Evolutionary conservation across 1,284 basidiomycete species (phyloP).

Genomic region (Rhodofomes roseus): DNA sequence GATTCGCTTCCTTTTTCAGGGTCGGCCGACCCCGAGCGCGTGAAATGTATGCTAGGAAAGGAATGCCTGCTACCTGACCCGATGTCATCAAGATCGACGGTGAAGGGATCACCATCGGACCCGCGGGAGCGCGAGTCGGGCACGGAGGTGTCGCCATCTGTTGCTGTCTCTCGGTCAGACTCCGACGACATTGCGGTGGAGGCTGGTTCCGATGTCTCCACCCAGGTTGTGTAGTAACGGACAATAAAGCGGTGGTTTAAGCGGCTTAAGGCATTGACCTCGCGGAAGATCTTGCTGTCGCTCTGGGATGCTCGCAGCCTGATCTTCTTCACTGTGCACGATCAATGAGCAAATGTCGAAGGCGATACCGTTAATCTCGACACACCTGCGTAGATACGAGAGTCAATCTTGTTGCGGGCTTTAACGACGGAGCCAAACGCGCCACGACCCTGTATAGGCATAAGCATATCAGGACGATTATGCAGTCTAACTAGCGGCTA

Average conservation of each 20-base stretch:
- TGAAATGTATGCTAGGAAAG: conserved; percentile 82
- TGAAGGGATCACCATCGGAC: conserved; percentile 42
- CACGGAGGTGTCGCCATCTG: conserved; percentile 53
- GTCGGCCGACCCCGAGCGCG: conserved; percentile 36
- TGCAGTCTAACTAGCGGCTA: conserved; percentile 15
- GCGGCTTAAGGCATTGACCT: conserved; percentile 86
- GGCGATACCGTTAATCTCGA: conserved; percentile 6
- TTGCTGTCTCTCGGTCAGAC: conserved; percentile 35
- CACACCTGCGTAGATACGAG: conserved; percentile 66
- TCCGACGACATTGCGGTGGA: conserved; percentile 46
- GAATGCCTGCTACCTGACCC: conserved; percentile 51
- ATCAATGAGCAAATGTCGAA: neutral
- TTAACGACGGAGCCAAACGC: conserved; percentile 95
- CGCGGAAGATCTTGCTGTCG: conserved; percentile 86
- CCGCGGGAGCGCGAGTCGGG: conserved; percentile 24
- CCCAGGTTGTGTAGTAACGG: conserved; percentile 85
- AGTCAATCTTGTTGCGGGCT: conserved; percentile 82
- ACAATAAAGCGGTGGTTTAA: conserved; percentile 91
- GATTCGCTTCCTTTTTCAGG: conserved; percentile 36
- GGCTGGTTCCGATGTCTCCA: conserved; percentile 58
- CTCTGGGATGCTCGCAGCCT: conserved; percentile 76
- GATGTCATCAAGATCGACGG: conserved; percentile 59
- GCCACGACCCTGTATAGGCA: conserved; percentile 68
- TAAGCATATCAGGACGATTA: neutral
- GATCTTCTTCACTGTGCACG: conserved; percentile 80